These are phyloP conservation scores for Afroboletus lepidellus DNA, from an alignment of 1,284 basidiomycete genomes.

Conservation along the genomic window DNA sequence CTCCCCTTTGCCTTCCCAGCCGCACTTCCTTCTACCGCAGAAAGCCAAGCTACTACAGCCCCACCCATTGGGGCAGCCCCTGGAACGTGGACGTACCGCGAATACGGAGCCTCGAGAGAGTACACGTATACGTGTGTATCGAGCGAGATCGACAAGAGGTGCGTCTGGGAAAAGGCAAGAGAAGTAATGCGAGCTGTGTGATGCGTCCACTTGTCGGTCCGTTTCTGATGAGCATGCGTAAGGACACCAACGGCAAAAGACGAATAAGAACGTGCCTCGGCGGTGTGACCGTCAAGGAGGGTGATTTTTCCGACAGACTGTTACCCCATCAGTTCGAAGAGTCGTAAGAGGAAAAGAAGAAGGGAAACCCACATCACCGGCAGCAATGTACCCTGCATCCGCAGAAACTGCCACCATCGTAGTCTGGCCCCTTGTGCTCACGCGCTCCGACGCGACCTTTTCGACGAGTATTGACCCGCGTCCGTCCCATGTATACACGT, in stretches of 20 bases:
- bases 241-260: background rate
- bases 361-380: conserved; percentile 67
- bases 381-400: conserved; percentile 72
- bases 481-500: conserved; percentile 71
- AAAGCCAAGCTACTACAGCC: conserved; percentile 80
- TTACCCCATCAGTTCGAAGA: background rate
- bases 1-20: conserved; percentile 32
- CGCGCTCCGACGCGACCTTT: conserved; percentile 60
- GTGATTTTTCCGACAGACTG: conserved; percentile 74
- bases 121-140: conserved; percentile 94
- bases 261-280: conserved; percentile 44
- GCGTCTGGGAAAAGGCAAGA: conserved; percentile 50
- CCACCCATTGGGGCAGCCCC: conserved; percentile 85
- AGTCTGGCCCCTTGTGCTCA: conserved; percentile 58
- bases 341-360: conserved; percentile 1
- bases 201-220: conserved; percentile 72
- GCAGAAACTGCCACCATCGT: conserved; percentile 82
- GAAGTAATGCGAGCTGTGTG: conserved; percentile 84
- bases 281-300: conserved; percentile 68
- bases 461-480: conserved; percentile 49
- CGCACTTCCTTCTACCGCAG: background rate
- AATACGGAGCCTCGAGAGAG: conserved; percentile 74
- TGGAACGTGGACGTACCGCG: conserved; percentile 76
- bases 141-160: conserved; percentile 84
- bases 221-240: conserved; percentile 9